A percentile compares a stretch with the other conserved stretches of the same genome.
Evolutionary conservation across 805 yeast genomes (phyloP).

Genomic region (Saturnispora quitensis): DNA sequence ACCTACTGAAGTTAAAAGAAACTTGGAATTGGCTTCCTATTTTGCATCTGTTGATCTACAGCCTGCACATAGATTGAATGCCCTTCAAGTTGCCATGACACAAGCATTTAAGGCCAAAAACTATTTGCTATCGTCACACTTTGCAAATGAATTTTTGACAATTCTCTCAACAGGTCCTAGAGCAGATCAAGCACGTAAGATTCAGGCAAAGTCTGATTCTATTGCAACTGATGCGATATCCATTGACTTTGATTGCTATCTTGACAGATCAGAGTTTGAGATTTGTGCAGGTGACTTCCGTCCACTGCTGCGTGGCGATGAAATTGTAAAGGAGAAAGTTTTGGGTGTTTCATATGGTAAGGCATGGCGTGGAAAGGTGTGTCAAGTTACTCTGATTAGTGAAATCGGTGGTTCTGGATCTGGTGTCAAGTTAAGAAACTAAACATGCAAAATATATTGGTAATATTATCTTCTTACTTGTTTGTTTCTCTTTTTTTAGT

Average conservation of each 20-base stretch:
- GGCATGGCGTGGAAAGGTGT: conserved; percentile 68
- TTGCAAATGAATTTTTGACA: conserved; percentile 76
- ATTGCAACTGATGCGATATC: conserved; percentile 80
- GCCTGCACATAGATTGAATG: conserved; percentile 75
- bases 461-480: background rate
- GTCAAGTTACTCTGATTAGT: conserved; percentile 68
- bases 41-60: conserved; percentile 81
- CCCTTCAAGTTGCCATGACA: conserved; percentile 91
- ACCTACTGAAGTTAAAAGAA: conserved; percentile 65
- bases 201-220: conserved; percentile 71
- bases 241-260: conserved; percentile 81
- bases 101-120: conserved; percentile 86
- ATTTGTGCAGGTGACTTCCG: conserved; percentile 81
- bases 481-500: background rate
- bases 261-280: conserved; percentile 58
- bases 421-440: conserved; percentile 53
- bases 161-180: conserved; percentile 66
- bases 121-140: conserved; percentile 78
- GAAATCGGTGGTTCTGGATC: conserved; percentile 86
- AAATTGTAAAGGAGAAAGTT: conserved; percentile 64
- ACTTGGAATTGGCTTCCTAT: conserved; percentile 90
- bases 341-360: conserved; percentile 84
- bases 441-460: background rate
- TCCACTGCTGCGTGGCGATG: conserved; percentile 77
- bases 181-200: conserved; percentile 80